Conservation (phyloP, 2,329 filamentous ascomycete genomes). For the Pseudogymnoascus sp. region DNA sequence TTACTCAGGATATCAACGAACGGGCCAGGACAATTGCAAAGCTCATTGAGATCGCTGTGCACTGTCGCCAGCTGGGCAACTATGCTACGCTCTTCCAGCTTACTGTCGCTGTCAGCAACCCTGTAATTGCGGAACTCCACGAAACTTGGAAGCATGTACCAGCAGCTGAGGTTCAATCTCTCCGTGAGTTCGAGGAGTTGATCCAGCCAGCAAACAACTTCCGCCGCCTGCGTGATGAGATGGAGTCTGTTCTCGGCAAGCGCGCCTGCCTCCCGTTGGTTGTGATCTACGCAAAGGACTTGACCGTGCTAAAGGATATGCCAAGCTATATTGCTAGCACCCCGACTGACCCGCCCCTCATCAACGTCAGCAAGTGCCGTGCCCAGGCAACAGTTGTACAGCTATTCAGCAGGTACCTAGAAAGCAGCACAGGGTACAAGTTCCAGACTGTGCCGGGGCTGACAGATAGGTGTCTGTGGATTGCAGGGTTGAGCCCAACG, state of each 20-base stretch:
- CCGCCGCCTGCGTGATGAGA: slow-evolving; percentile 67
- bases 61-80: slow-evolving; percentile 70
- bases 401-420: slow-evolving; percentile 69
- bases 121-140: slow-evolving; percentile 61
- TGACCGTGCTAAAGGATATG: slow-evolving; percentile 75
- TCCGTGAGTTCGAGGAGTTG: slow-evolving; percentile 63
- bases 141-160: slow-evolving; percentile 69
- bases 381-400: slow-evolving; percentile 72
- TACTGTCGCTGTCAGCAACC: slow-evolving; percentile 67
- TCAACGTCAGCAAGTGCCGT: slow-evolving; percentile 80
- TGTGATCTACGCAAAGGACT: slow-evolving; percentile 75
- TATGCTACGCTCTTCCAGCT: slow-evolving; percentile 81
- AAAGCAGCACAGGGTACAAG: slow-evolving; percentile 67
- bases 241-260: slow-evolving; percentile 61
- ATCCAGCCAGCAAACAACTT: slow-evolving; percentile 76
- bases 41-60: slow-evolving; percentile 71
- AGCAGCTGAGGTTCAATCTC: slow-evolving; percentile 54
- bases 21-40: slow-evolving; percentile 72
- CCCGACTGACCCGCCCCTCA: slow-evolving; percentile 58
- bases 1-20: slow-evolving; percentile 66
- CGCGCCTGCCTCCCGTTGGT: slow-evolving; percentile 78
- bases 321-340: slow-evolving; percentile 67
- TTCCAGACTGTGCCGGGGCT: slow-evolving; percentile 72
- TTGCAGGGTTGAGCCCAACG: slow-evolving; percentile 68
- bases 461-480: slow-evolving; percentile 78